Evolutionary conservation across 768 basidiomycete genomes (phyloP).

Genomic region (Kwoniella heveanensis): DNA sequence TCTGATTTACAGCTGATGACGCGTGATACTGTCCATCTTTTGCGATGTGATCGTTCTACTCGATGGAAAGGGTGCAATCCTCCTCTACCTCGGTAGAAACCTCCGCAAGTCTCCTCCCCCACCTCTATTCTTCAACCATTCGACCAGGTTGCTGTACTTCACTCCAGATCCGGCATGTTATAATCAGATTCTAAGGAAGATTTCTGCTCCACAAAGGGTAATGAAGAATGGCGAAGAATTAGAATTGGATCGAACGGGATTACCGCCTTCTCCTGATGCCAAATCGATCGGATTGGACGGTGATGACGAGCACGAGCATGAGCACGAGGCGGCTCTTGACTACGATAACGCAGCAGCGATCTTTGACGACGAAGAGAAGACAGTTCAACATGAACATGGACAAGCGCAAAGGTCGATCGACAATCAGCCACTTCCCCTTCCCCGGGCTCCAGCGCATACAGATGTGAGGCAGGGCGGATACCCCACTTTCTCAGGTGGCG

Average conservation of each 20-base stretch:
- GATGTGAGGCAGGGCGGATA: slow-evolving; percentile 45
- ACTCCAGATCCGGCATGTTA: slow-evolving; percentile 30
- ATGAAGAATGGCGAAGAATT: background rate
- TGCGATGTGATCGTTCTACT: too few relatives aligned
- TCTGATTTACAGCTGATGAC: too few relatives aligned
- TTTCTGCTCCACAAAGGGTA: background rate
- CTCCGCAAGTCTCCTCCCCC: slow-evolving; percentile 37
- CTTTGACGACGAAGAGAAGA: background rate
- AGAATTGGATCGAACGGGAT: background rate
- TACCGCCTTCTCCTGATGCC: slow-evolving; percentile 27
- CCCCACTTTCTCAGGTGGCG: slow-evolving; percentile 42
- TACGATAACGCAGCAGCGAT: background rate
- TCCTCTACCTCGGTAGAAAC: slow-evolving; percentile 26
- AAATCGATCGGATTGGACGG: slow-evolving; percentile 25
- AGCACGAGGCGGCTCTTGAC: background rate
- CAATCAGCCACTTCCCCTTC: background rate
- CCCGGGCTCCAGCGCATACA: background rate
- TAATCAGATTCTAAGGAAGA: slow-evolving; percentile 10
- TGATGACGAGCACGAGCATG: background rate
- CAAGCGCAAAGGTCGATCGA: too few relatives aligned
- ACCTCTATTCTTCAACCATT: slow-evolving; percentile 37
- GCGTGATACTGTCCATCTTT: too few relatives aligned
- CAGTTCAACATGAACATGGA: too few relatives aligned
- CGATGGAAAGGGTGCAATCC: slow-evolving; percentile 28
- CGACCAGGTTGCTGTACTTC: slow-evolving; percentile 29